These are phyloP conservation scores for Arabidopsis lyrata DNA, from an alignment of 441 rosid species.

Conservation along the genomic window DNA sequence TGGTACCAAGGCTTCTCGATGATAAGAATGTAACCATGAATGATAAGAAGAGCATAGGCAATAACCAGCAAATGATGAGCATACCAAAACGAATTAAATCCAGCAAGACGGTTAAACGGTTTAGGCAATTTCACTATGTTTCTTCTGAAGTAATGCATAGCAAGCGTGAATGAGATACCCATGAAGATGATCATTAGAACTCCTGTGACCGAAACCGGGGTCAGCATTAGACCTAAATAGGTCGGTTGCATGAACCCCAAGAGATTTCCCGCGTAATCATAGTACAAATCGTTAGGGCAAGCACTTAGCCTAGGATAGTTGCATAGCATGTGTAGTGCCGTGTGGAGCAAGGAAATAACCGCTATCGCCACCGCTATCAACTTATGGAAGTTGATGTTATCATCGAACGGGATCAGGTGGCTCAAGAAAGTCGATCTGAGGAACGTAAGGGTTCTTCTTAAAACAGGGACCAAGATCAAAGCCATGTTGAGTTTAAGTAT, in stretches of 20 bases:
- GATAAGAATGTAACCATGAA: conserved; percentile 82
- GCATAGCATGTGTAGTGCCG: conserved; percentile 61
- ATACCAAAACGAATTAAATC: conserved; percentile 95
- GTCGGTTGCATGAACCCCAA: conserved; percentile 64
- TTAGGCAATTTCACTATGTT: conserved; percentile 70
- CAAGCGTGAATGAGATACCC: conserved; percentile 71
- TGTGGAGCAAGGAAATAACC: conserved; percentile 50
- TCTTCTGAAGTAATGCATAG: conserved; percentile 66
- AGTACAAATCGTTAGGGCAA: conserved; percentile 53
- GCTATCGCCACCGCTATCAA: conserved; percentile 62
- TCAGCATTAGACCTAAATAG: conserved; percentile 54
- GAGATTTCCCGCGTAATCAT: conserved; percentile 49
- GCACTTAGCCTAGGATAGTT: conserved; percentile 61
- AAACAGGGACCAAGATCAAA: conserved; percentile 77
- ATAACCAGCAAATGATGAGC: conserved; percentile 80
- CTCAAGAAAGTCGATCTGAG: conserved; percentile 72
- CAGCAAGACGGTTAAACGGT: conserved; percentile 67
- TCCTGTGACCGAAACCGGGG: conserved; percentile 69
- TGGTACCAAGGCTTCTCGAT: conserved; percentile 61
- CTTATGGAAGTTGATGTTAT: conserved; percentile 86
- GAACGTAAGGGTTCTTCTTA: conserved; percentile 70
- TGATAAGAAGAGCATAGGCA: conserved; percentile 66
- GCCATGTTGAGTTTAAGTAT: conserved; percentile 88
- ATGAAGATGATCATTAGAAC: conserved; percentile 59
- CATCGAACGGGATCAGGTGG: conserved; percentile 78